These are phyloP conservation scores for Hamigera avellanea DNA, from an alignment of 495 filamentous ascomycete species.

Conservation along the genomic window DNA sequence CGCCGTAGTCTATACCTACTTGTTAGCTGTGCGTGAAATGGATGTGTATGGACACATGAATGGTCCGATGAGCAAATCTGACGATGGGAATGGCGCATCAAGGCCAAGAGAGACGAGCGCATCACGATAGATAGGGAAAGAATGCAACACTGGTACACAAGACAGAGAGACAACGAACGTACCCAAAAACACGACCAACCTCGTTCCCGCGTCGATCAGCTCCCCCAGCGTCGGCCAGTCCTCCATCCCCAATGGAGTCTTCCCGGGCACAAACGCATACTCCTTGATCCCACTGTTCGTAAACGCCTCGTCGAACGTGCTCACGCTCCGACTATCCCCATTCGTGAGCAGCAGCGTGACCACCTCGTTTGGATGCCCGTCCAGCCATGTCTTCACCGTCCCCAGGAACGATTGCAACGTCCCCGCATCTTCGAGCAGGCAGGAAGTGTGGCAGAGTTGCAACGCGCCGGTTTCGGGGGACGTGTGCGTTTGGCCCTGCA, in stretches of 20 bases:
- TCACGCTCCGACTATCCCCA: constrained; percentile 39
- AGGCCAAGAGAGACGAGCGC: too few species aligned
- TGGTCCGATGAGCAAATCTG: not conserved
- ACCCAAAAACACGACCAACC: constrained; percentile 54
- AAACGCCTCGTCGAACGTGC: constrained; percentile 43
- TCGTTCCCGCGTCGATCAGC: constrained; percentile 46
- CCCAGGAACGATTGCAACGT: constrained; percentile 43
- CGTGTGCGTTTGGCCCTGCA: constrained; percentile 58
- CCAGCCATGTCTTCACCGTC: constrained; percentile 52
- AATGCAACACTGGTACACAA: too few species aligned
- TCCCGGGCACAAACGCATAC: constrained; percentile 46
- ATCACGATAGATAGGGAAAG: too few species aligned
- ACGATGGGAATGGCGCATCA: too few species aligned
- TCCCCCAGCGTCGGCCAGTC: constrained; percentile 54
- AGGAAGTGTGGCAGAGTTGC: constrained; percentile 55
- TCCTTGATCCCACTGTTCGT: constrained; percentile 37
- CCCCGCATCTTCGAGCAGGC: constrained; percentile 54
- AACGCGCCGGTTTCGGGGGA: constrained; percentile 28
- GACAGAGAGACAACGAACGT: too few species aligned
- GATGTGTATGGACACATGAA: not conserved
- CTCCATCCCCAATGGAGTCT: constrained; percentile 14
- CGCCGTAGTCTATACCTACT: constrained; percentile 41
- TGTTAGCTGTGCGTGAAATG: not conserved
- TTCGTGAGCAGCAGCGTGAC: constrained; percentile 62
- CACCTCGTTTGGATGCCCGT: constrained; percentile 52